These are phyloP conservation scores for Hanseniaspora gamundiae DNA, from an alignment of 1,139 yeast species.

Conservation along the genomic window DNA sequence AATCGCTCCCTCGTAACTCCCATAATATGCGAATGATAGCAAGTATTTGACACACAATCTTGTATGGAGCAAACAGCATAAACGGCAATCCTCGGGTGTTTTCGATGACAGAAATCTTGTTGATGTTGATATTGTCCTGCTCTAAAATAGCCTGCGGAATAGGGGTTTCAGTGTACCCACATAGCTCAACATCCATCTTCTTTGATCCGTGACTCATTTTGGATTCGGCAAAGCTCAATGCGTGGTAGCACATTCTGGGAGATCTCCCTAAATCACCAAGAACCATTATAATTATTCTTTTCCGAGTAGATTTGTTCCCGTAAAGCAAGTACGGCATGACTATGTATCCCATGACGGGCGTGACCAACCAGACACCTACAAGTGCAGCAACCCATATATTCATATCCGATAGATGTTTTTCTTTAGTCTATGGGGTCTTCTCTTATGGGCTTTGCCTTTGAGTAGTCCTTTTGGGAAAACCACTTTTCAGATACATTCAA, in stretches of 20 bases:
- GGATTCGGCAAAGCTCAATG: slow-evolving; percentile 20
- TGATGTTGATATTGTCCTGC: slow-evolving; percentile 1
- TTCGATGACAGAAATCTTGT: slow-evolving; percentile 30
- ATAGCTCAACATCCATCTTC: slow-evolving; percentile 47
- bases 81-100: slow-evolving; percentile 40
- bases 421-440: too few relatives aligned
- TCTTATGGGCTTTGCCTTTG: too few relatives aligned
- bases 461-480: too few relatives aligned
- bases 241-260: slow-evolving; percentile 92
- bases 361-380: slow-evolving; percentile 24
- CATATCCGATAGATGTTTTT: neutral
- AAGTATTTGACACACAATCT: slow-evolving; percentile 46
- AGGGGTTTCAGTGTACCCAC: slow-evolving; percentile 2
- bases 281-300: slow-evolving; percentile 62
- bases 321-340: slow-evolving; percentile 24
- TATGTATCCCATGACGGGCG: slow-evolving; percentile 27
- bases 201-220: slow-evolving; percentile 10
- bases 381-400: slow-evolving; percentile 18
- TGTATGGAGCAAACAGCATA: slow-evolving; percentile 43
- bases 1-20: slow-evolving; percentile 50
- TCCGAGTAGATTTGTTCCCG: slow-evolving; percentile 28
- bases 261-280: slow-evolving; percentile 93
- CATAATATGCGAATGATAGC: slow-evolving; percentile 37
- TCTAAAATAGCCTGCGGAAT: neutral
- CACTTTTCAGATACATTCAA: too few relatives aligned